A percentile compares a stretch with the other conserved stretches of the same genome.
phyloP scores from a whole-genome alignment of 352 stramenopile genomes.

The Peronospora belbahrii region DNA sequence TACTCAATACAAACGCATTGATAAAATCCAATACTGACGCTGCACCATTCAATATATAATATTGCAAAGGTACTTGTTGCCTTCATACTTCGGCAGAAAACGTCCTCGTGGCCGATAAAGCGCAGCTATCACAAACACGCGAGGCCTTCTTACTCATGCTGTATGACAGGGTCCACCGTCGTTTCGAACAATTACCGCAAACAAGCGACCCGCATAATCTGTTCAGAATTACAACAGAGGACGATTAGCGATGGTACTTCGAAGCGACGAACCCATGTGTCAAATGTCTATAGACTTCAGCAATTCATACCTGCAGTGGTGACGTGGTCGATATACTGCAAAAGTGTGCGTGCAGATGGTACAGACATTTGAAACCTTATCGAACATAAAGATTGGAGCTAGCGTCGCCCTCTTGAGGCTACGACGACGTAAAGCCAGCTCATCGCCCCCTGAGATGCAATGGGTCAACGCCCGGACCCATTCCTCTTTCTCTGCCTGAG shows the following conservation, averaged over 20 bases:
- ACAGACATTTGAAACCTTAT: conserved; percentile 82
- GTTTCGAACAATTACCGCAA: conserved; percentile 74
- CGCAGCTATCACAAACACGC: conserved; percentile 68
- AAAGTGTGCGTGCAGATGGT: conserved; percentile 81
- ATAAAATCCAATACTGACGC: too few species aligned
- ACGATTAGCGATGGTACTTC: conserved; percentile 18
- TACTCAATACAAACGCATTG: neutral
- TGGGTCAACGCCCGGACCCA: conserved; percentile 75
- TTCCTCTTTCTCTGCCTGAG: conserved; percentile 56
- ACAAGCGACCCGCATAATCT: conserved; percentile 77
- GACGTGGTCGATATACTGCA: conserved; percentile 70
- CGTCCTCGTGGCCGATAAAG: conserved; percentile 36
- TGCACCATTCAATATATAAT: too few species aligned
- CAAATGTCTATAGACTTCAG: conserved; percentile 4
- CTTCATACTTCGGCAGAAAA: conserved; percentile 21
- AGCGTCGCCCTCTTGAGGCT: conserved; percentile 68
- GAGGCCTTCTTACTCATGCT: conserved; percentile 73
- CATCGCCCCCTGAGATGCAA: conserved; percentile 54
- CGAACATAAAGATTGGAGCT: conserved; percentile 83
- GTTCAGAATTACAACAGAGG: conserved; percentile 10
- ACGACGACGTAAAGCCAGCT: conserved; percentile 50
- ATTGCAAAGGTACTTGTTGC: too few species aligned
- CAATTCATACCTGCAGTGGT: conserved; percentile 65
- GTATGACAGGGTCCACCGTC: conserved; percentile 71
- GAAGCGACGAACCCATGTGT: conserved; percentile 9